Conservation (phyloP, 2,329 filamentous ascomycete genomes). For the Graphilbum sp. region DNA sequence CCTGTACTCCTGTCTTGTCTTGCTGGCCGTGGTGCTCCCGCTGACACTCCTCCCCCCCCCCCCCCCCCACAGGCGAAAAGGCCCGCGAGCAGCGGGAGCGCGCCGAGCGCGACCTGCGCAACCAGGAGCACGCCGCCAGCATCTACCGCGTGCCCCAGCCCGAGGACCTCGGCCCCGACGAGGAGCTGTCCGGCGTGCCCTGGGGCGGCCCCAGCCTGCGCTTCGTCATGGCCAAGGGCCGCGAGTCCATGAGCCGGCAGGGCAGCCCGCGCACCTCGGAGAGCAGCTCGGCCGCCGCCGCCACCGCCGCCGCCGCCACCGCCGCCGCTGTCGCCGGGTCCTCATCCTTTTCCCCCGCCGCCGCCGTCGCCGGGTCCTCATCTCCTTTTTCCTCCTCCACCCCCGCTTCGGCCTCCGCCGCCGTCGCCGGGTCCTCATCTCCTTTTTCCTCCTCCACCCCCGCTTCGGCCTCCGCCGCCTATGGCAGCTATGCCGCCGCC, state of each 20-base stretch:
- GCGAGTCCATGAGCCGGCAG: constrained; percentile 29
- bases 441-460: too few species aligned
- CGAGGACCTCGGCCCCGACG: constrained; percentile 33
- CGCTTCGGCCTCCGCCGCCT: neutral
- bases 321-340: neutral
- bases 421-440: too few species aligned
- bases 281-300: constrained; percentile 6
- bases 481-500: neutral
- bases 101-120: constrained; percentile 43
- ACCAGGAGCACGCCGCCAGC: constrained; percentile 45
- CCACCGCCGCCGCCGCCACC: constrained; percentile 16
- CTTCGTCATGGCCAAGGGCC: constrained; percentile 32
- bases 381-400: too few species aligned
- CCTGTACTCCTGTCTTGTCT: neutral
- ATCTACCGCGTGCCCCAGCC: constrained; percentile 46
- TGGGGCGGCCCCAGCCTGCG: constrained; percentile 55
- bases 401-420: too few species aligned
- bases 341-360: too few species aligned
- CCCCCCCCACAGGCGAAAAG: constrained; percentile 42
- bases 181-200: constrained; percentile 46
- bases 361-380: too few species aligned
- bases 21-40: too few species aligned
- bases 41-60: constrained; percentile 1
- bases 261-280: constrained; percentile 22
- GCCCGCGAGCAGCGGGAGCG: constrained; percentile 51